These are phyloP conservation scores for Coemansia sp. DNA, from an alignment of 192 early-diverging fungal genomes.

Conservation along the genomic window DNA sequence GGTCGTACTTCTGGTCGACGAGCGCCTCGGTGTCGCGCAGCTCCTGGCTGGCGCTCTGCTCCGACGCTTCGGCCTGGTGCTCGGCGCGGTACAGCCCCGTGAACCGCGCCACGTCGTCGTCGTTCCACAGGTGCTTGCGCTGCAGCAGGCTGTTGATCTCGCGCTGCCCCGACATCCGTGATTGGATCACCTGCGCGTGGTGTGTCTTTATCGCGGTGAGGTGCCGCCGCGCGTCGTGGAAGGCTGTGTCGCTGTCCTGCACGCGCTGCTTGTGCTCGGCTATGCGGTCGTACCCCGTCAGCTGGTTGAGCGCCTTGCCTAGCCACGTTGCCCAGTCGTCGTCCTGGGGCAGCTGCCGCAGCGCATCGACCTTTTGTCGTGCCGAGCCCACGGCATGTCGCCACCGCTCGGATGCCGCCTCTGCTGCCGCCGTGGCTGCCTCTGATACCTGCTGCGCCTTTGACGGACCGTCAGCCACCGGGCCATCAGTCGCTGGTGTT, in stretches of 20 bases:
- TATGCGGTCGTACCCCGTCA: conserved; percentile 71
- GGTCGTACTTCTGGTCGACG: conserved; percentile 65
- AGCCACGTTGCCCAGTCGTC: conserved; percentile 45
- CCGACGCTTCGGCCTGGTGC: conserved; percentile 61
- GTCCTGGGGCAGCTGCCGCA: conserved; percentile 30
- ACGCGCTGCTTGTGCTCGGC: conserved; percentile 67
- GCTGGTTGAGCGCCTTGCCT: conserved; percentile 60
- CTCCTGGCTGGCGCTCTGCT: conserved; percentile 46
- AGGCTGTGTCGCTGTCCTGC: conserved; percentile 42
- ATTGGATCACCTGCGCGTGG: conserved; percentile 60
- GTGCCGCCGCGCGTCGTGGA: conserved; percentile 51
- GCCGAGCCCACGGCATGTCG: conserved; percentile 12
- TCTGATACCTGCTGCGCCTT: neutral
- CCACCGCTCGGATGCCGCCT: conserved; percentile 19
- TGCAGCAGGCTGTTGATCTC: conserved; percentile 77
- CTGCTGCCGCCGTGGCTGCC: conserved; percentile 1
- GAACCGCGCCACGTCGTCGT: conserved; percentile 72
- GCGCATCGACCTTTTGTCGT: neutral
- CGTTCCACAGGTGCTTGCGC: conserved; percentile 74
- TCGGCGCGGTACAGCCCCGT: conserved; percentile 74
- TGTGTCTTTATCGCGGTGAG: conserved; percentile 54
- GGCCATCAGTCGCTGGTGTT: neutral
- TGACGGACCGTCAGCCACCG: neutral
- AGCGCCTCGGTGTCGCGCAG: conserved; percentile 59
- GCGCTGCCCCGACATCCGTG: conserved; percentile 64